Percentiles rank a stretch among this genome's conserved stretches.
These are phyloP conservation scores for Phycomyces blakesleeanus DNA, from an alignment of 192 early-diverging fungal genomes.

Conservation along the genomic window DNA sequence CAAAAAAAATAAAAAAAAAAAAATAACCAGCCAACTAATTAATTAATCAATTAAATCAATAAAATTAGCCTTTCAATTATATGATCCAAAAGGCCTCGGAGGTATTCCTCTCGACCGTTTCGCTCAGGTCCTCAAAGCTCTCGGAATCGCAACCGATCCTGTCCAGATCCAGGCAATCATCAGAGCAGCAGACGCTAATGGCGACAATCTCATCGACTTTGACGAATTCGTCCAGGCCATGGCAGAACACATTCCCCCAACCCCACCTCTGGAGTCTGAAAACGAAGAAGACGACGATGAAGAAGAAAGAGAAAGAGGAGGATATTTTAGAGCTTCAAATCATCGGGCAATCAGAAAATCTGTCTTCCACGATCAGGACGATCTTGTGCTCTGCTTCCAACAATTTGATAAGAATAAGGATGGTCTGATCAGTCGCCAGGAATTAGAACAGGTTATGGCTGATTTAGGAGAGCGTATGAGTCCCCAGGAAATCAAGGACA, in stretches of 20 bases:
- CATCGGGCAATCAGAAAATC: not conserved
- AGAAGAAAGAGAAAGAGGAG: not conserved
- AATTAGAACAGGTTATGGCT: constrained; percentile 21
- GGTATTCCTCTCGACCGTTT: constrained; percentile 4
- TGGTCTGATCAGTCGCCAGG: constrained; percentile 20
- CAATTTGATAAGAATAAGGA: constrained; percentile 29
- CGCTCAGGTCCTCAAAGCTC: not conserved
- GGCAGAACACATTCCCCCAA: constrained; percentile 5
- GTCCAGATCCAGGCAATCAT: not conserved
- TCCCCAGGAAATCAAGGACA: constrained; percentile 26
- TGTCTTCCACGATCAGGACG: not conserved
- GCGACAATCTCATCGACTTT: constrained; percentile 13
- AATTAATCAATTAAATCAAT: too few relatives aligned
- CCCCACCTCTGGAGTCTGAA: not conserved
- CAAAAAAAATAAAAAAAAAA: too few relatives aligned
- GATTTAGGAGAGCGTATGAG: constrained; percentile 11
- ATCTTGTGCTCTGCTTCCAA: constrained; percentile 19
- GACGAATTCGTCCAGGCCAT: constrained; percentile 21
- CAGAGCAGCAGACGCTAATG: constrained; percentile 2
- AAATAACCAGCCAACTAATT: too few relatives aligned
- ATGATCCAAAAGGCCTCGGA: constrained; percentile 4
- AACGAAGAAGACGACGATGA: not conserved
- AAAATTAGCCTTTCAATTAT: constrained; percentile 14
- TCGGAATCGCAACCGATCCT: constrained; percentile 1
- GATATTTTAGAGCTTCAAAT: not conserved